These are phyloP conservation scores for Teratosphaeriaceae sp. DNA, from an alignment of 2,329 filamentous ascomycete genomes.

Conservation along the genomic window DNA sequence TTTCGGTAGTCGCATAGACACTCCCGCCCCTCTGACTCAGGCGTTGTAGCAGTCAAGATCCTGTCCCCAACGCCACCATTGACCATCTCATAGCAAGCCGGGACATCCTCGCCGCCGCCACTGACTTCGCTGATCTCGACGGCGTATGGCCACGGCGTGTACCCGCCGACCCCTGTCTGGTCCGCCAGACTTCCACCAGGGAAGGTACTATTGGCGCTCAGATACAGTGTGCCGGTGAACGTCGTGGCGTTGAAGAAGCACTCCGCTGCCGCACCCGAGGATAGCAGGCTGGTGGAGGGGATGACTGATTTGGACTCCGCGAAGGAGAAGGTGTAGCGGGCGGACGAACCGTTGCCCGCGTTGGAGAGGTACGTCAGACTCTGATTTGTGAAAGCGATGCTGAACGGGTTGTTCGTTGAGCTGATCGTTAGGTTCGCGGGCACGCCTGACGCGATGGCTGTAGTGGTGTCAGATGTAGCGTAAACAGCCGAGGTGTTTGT, in stretches of 20 bases:
- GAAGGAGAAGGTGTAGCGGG: slow-evolving; percentile 55
- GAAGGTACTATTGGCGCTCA: slow-evolving; percentile 14
- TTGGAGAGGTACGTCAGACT: slow-evolving; percentile 45
- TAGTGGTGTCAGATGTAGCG: slow-evolving; percentile 48
- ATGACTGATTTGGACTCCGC: slow-evolving; percentile 47
- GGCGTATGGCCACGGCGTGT: slow-evolving; percentile 51
- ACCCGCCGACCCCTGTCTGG: slow-evolving; percentile 18
- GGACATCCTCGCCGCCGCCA: slow-evolving; percentile 42
- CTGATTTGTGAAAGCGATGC: slow-evolving; percentile 49
- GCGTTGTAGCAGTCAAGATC: slow-evolving; percentile 29
- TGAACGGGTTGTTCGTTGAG: slow-evolving; percentile 50
- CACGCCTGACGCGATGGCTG: slow-evolving; percentile 30
- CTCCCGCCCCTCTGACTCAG: slow-evolving; percentile 29
- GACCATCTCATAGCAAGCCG: slow-evolving; percentile 45
- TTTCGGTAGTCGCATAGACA: slow-evolving; percentile 45
- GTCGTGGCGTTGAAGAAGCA: slow-evolving; percentile 55
- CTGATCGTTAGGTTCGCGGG: slow-evolving; percentile 37
- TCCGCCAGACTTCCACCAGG: slow-evolving; percentile 11
- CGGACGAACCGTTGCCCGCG: slow-evolving; percentile 32
- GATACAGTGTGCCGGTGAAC: slow-evolving; percentile 53
- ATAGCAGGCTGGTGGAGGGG: slow-evolving; percentile 40
- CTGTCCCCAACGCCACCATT: slow-evolving; percentile 32
- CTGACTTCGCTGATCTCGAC: slow-evolving; percentile 51
- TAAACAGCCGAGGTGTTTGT: slow-evolving; percentile 32
- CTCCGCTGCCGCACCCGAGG: slow-evolving; percentile 40